Base-by-base conservation (phyloP, 768 basidiomycete genomes). In the Mycena polygramma region DNA sequence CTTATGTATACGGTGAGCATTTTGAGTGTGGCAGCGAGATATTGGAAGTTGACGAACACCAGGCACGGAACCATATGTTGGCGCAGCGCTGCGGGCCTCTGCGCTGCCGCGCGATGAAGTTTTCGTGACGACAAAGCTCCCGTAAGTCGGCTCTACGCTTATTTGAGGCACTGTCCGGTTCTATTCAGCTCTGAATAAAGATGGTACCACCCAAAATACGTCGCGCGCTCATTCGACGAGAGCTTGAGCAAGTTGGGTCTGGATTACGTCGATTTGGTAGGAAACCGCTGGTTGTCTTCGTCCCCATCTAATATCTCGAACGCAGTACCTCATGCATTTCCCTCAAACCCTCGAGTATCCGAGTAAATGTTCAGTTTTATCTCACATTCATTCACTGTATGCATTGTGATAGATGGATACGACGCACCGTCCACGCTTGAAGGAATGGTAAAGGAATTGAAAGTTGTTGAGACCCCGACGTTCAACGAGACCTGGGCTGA, bases 261-360 rank as follows among this genome's bases (percentile, higher is more conserved):
- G 3, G 85, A 80, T 15, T 88, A 89, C 72, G 81, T 88, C 51
- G 89, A 89, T 76, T 79, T 88, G 49, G 82, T 82, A 49, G n/a
- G 78, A 69, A 13, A 41, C 49, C 45, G n/a, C 26, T 8, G n/a
- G 30, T 54, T 22, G 20, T 30, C 37, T 37, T 37, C 52, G 5
- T 2, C 10, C 4, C n/a, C 17, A 22, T 10, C 41, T 39, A 39
- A 52, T 3, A 15, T 15, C 51, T 52, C 57, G 10, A 7, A 36
- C n/a, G 30, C 58, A 88, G 85, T 88, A 85, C 68, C 79, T 89
- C 10, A 75, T 89, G 49, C 88, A 89, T 67, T 88, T 83, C 82
- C 88, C 87, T 37, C 85, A 86, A 76, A 74, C 74, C 30, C 68
- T 81, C 24, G 73, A 72, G 26, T 78, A 79, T 67, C 78, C 80